Evolutionary conservation across 257 asterid genomes (phyloP).

Genomic region (Solanum medicagineum): DNA sequence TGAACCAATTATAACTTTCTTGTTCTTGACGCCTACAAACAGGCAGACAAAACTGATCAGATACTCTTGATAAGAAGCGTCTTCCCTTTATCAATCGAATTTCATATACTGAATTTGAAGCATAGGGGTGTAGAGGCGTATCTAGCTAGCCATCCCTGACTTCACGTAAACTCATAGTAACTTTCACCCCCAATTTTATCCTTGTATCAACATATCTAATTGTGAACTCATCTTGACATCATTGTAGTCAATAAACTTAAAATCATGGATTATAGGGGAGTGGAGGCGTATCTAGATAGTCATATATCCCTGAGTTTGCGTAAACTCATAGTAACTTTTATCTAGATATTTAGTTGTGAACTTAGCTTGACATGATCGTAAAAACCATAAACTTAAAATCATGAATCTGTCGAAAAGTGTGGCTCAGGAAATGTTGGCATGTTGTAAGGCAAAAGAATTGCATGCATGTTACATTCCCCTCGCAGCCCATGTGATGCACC

Average conservation of each 20-base stretch:
- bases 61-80: not conserved
- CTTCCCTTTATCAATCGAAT: not conserved
- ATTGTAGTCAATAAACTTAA: not conserved
- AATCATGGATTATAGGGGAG: not conserved
- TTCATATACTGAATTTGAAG: not conserved
- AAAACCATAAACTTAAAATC: not conserved
- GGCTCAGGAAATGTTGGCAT: constrained; percentile 37
- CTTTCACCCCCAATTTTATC: not conserved
- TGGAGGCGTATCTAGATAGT: not conserved
- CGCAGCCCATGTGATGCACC: constrained; percentile 68
- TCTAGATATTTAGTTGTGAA: not conserved
- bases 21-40: not conserved
- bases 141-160: not conserved
- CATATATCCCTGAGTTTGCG: not conserved
- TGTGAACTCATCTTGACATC: not conserved
- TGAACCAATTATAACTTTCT: constrained; percentile 12
- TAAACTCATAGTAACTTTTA: not conserved
- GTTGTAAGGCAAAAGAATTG: constrained; percentile 21
- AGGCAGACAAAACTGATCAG: not conserved
- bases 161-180: not conserved
- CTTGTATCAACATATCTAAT: no score
- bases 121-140: not conserved
- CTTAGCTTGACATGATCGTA: not conserved
- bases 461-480: constrained; percentile 27
- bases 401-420: not conserved